Conservation (phyloP, 2,329 filamentous ascomycete species). For the Teratosphaeria nubilosa region DNA sequence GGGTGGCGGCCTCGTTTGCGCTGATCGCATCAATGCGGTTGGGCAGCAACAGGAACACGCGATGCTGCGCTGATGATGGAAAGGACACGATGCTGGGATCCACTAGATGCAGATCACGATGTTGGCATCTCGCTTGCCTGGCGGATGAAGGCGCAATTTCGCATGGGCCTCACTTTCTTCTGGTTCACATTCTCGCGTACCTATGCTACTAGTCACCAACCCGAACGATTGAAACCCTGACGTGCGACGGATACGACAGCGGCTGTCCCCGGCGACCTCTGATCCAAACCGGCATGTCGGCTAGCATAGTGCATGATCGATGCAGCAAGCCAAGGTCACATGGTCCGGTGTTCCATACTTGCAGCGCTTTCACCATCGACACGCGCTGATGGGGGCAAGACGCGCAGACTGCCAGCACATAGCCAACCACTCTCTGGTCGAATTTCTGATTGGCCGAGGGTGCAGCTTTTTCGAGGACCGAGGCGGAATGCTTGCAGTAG, state of each 20-base stretch:
- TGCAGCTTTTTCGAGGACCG: neutral
- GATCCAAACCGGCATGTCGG: neutral
- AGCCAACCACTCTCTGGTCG: neutral
- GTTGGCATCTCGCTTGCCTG: neutral
- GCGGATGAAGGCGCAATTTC: neutral
- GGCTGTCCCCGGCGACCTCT: neutral
- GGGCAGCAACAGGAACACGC: neutral
- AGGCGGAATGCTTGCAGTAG: neutral
- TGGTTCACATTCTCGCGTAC: neutral
- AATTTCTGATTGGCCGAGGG: neutral
- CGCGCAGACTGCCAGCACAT: slow-evolving; percentile 1
- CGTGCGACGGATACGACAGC: neutral
- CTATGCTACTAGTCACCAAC: neutral
- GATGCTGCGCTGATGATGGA: neutral
- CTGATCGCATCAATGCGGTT: neutral
- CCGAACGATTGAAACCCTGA: neutral
- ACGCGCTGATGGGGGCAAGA: neutral
- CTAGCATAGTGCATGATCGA: neutral
- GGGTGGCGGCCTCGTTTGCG: neutral
- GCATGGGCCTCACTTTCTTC: neutral
- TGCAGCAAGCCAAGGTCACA: neutral
- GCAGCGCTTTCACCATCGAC: neutral
- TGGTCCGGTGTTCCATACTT: neutral
- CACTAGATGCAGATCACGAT: neutral
- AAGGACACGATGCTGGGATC: neutral